Percentiles rank a stretch among this genome's conserved stretches.
Evolutionary conservation across 192 early-diverging fungal genomes (phyloP).

Genomic region (Entomortierella chlamydospora): DNA sequence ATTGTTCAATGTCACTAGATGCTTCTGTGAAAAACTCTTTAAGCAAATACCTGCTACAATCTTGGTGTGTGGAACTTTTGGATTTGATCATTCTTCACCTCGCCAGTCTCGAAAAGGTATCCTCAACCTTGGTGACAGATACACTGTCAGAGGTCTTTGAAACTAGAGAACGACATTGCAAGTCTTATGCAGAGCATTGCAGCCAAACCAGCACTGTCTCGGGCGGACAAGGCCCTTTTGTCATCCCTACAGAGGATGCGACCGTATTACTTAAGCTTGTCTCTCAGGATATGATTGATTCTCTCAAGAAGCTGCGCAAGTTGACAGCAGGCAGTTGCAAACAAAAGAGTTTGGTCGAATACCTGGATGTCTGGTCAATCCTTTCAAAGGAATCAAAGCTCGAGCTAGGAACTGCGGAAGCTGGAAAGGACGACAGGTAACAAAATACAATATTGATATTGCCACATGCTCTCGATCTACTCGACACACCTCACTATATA

Average conservation of each 20-base stretch:
- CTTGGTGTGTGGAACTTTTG: conserved; percentile 26
- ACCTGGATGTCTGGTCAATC: not conserved
- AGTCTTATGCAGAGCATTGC: not conserved
- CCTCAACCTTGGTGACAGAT: not conserved
- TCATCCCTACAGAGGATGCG: conserved; percentile 12
- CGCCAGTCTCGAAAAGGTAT: not conserved
- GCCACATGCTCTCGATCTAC: too few species aligned
- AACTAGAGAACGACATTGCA: not conserved
- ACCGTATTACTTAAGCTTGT: not conserved
- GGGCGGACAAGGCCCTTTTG: conserved; percentile 1
- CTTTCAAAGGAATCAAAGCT: not conserved
- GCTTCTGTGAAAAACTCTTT: conserved; percentile 30
- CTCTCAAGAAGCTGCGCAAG: conserved; percentile 29
- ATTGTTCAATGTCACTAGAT: conserved; percentile 6
- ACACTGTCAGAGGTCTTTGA: not conserved
- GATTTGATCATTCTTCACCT: conserved; percentile 3
- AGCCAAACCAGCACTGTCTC: not conserved
- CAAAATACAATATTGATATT: not conserved
- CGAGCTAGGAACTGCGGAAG: not conserved
- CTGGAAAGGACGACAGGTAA: conserved; percentile 2
- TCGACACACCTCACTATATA: too few species aligned
- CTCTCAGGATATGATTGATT: not conserved
- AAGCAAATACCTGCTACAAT: conserved; percentile 48
- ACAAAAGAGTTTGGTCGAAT: conserved; percentile 40
- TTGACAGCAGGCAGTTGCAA: conserved; percentile 35